Evolutionary conservation across 345 rosid species (phyloP).

Genomic region (Lepidium didymum): DNA sequence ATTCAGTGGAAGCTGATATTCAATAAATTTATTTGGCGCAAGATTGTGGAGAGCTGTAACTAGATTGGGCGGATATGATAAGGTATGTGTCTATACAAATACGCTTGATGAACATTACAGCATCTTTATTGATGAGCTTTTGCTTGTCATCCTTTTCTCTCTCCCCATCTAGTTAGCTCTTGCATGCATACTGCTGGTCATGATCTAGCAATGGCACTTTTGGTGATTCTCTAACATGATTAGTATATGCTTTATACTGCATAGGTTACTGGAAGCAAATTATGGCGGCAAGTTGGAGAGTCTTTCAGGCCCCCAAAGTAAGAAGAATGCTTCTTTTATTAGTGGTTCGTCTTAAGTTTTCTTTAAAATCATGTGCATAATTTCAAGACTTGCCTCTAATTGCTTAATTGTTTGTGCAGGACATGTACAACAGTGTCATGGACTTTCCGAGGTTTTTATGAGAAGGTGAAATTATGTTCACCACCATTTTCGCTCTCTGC

Average conservation of each 20-base stretch:
- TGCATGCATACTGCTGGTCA: background rate
- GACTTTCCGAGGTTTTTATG: slow-evolving; percentile 94
- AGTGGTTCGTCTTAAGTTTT: background rate
- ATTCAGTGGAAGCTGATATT: slow-evolving; percentile 16
- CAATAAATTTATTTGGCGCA: background rate
- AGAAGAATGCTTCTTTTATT: slow-evolving; percentile 28
- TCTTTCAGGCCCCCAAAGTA: slow-evolving; percentile 96
- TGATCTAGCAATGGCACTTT: background rate
- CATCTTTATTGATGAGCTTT: slow-evolving; percentile 5
- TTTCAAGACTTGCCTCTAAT: slow-evolving; percentile 8
- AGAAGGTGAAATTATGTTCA: slow-evolving; percentile 50
- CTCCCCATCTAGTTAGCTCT: background rate
- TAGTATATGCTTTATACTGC: slow-evolving; percentile 9
- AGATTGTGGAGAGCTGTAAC: slow-evolving; percentile 92
- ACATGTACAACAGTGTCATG: slow-evolving; percentile 96
- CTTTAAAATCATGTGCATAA: background rate
- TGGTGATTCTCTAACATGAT: background rate
- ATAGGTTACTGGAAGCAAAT: slow-evolving; percentile 78
- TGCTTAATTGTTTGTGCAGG: slow-evolving; percentile 36
- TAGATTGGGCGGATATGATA: slow-evolving; percentile 86
- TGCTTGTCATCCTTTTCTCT: background rate
- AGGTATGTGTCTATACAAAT: slow-evolving; percentile 45
- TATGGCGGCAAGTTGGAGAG: slow-evolving; percentile 96
- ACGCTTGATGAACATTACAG: background rate
- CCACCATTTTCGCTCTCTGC: background rate